Conservation (phyloP, 768 basidiomycete genomes). For the Crassisporium funariophilum region DNA sequence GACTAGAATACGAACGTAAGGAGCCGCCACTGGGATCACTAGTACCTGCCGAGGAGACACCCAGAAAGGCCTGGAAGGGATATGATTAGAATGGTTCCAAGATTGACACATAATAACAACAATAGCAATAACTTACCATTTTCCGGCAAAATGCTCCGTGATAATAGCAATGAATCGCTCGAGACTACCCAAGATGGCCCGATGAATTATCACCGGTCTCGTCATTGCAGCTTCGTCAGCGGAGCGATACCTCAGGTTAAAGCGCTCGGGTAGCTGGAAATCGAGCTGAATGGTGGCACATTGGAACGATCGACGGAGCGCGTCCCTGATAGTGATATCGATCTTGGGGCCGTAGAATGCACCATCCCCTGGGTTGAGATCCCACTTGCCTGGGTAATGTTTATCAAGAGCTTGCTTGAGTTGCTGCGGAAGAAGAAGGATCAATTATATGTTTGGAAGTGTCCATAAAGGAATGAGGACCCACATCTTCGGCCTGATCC, state of each 20-base stretch:
- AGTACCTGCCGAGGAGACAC: slow-evolving; percentile 94
- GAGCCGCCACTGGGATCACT: slow-evolving; percentile 89
- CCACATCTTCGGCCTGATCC: slow-evolving; percentile 83
- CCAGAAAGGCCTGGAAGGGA: slow-evolving; percentile 87
- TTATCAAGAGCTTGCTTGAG: slow-evolving; percentile 81
- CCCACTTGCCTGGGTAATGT: slow-evolving; percentile 87
- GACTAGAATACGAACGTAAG: slow-evolving; percentile 64
- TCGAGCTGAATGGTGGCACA: slow-evolving; percentile 99
- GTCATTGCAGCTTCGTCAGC: slow-evolving; percentile 67
- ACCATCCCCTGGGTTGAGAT: slow-evolving; percentile 92
- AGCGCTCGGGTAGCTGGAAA: slow-evolving; percentile 96
- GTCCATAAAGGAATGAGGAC: slow-evolving; percentile 12
- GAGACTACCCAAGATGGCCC: slow-evolving; percentile 91
- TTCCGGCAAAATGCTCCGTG: slow-evolving; percentile 96
- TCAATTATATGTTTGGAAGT: slow-evolving; percentile 7
- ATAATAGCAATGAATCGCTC: slow-evolving; percentile 97
- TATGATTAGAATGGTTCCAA: background rate
- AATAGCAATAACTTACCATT: slow-evolving; percentile 65
- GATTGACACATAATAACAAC: background rate
- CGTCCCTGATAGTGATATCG: slow-evolving; percentile 95
- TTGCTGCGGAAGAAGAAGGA: slow-evolving; percentile 54
- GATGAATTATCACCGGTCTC: slow-evolving; percentile 96
- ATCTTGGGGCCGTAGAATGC: slow-evolving; percentile 99
- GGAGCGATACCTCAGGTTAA: slow-evolving; percentile 90
- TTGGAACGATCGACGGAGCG: slow-evolving; percentile 91